These are phyloP conservation scores for Trichosporon sp. DNA, from an alignment of 1,284 basidiomycete species.

Conservation along the genomic window DNA sequence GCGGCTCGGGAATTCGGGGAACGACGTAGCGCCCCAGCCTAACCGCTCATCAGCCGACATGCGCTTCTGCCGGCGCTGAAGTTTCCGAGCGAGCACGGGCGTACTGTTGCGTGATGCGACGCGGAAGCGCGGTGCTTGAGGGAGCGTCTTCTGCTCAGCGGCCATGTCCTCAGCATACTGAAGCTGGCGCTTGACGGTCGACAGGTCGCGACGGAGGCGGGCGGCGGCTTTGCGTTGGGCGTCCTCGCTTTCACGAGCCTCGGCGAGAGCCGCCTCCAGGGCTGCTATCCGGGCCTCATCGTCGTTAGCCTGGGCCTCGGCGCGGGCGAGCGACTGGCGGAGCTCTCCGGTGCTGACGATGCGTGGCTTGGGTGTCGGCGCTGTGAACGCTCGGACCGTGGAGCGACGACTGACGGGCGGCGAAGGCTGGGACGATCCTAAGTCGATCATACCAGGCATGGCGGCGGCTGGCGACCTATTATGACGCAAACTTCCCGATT, in stretches of 20 bases:
- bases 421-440: background rate
- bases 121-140: conserved; percentile 4
- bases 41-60: conserved; percentile 10
- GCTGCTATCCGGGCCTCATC: conserved; percentile 30
- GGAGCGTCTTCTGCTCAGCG: conserved; percentile 9
- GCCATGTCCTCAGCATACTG: conserved; percentile 27
- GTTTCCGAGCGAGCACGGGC: background rate
- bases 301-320: conserved; percentile 26
- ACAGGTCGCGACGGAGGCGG: conserved; percentile 32
- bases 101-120: background rate
- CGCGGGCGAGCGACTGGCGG: conserved; percentile 8
- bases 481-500: conserved; percentile 2
- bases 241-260: conserved; percentile 39
- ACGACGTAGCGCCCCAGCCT: conserved; percentile 30
- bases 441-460: conserved; percentile 1
- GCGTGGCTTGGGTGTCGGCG: background rate
- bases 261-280: conserved; percentile 36
- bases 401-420: background rate
- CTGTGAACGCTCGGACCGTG: background rate
- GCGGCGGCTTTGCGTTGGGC: conserved; percentile 34
- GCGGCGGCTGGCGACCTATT: background rate
- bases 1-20: conserved; percentile 26
- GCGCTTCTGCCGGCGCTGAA: background rate
- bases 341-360: background rate
- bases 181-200: conserved; percentile 34